A percentile compares a stretch with the other conserved stretches of the same genome.
Evolutionary conservation across 305 asterid genomes (phyloP).

Genomic region (Solanum hybrid): DNA sequence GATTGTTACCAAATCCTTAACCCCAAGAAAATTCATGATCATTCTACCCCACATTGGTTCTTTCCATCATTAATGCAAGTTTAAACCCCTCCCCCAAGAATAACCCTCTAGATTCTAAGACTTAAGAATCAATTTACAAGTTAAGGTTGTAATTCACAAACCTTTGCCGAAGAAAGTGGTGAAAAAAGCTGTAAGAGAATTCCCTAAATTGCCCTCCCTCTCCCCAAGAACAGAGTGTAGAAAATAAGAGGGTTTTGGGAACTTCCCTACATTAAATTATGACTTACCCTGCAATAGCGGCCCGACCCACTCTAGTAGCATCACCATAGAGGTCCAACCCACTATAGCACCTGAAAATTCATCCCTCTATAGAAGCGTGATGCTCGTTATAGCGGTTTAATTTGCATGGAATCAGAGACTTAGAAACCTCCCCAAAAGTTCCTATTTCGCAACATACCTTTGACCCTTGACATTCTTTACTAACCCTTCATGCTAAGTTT

Average conservation of each 20-base stretch:
- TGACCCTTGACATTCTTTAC: background rate
- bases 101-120: background rate
- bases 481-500: background rate
- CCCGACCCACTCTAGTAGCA: background rate
- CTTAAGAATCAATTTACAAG: background rate
- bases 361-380: background rate
- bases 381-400: too few relatives aligned
- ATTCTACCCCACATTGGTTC: background rate
- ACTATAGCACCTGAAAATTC: background rate
- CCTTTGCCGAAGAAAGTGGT: background rate
- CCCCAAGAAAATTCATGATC: background rate
- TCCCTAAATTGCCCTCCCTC: background rate
- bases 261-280: background rate
- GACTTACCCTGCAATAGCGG: background rate
- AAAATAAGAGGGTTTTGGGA: background rate
- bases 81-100: background rate
- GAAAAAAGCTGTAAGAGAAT: too few relatives aligned
- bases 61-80: background rate
- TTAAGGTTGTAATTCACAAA: background rate
- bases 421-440: background rate
- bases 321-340: background rate
- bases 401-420: background rate
- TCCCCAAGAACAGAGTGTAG: background rate
- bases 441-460: background rate
- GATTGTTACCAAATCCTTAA: background rate